These are phyloP conservation scores for Blastocystis sp. DNA, from an alignment of 352 stramenopile genomes.

Conservation along the genomic window DNA sequence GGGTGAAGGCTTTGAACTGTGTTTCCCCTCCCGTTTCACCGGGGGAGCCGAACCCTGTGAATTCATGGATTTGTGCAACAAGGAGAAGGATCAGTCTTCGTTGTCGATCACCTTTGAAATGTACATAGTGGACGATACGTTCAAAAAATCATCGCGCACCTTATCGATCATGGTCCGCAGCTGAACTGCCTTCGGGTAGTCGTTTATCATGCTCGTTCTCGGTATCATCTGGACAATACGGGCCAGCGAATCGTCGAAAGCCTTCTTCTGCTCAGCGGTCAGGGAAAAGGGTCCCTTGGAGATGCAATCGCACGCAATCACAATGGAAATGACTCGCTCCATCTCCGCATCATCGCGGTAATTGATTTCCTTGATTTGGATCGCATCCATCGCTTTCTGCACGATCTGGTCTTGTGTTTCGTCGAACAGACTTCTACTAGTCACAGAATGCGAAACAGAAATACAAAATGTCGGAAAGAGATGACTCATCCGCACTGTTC, in stretches of 20 bases:
- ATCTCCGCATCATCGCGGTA: slow-evolving; percentile 1
- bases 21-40: too few species aligned
- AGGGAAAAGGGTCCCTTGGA: slow-evolving; percentile 6
- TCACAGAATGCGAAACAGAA: too few species aligned
- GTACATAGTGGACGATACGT: neutral
- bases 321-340: neutral
- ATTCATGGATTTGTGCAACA: too few species aligned
- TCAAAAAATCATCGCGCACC: neutral
- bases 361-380: neutral
- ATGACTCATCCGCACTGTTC: too few species aligned
- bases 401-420: neutral
- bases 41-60: too few species aligned
- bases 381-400: neutral
- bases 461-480: too few species aligned
- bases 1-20: too few species aligned
- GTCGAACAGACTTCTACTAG: slow-evolving; percentile 10
- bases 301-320: slow-evolving; percentile 34
- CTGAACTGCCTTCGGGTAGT: slow-evolving; percentile 39
- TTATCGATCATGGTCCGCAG: slow-evolving; percentile 6
- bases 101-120: too few species aligned
- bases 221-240: neutral
- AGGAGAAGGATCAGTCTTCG: too few species aligned
- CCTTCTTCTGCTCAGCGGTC: neutral
- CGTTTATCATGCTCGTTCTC: neutral
- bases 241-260: neutral